Conservation (phyloP, 2,329 filamentous ascomycete genomes). For the Cercospora sp. region DNA sequence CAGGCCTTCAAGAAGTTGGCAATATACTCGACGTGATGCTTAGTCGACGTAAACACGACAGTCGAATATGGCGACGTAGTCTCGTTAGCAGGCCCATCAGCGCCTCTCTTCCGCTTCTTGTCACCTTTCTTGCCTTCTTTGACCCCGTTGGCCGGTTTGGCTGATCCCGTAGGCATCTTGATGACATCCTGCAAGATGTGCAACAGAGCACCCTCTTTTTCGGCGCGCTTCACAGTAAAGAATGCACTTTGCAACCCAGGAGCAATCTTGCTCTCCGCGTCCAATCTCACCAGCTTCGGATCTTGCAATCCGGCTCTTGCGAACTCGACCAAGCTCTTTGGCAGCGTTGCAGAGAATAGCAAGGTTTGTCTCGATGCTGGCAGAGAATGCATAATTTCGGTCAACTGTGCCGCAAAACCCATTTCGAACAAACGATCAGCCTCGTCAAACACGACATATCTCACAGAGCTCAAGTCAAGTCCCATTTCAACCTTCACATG, state of each 20-base stretch:
- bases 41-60: slow-evolving; percentile 91
- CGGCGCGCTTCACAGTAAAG: slow-evolving; percentile 86
- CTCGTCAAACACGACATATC: slow-evolving; percentile 96
- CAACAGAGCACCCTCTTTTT: slow-evolving; percentile 90
- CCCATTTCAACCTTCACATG: slow-evolving; percentile 97
- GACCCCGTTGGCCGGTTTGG: slow-evolving; percentile 53
- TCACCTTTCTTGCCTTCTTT: slow-evolving; percentile 50
- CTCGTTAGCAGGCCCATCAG: slow-evolving; percentile 56
- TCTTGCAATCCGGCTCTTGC: slow-evolving; percentile 91
- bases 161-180: slow-evolving; percentile 73
- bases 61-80: slow-evolving; percentile 88
- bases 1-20: slow-evolving; percentile 74
- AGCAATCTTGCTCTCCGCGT: slow-evolving; percentile 93
- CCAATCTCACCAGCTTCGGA: slow-evolving; percentile 82
- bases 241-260: slow-evolving; percentile 95
- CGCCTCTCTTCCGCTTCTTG: slow-evolving; percentile 73
- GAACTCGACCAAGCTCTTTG: slow-evolving; percentile 93
- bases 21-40: slow-evolving; percentile 96
- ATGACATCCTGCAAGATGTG: slow-evolving; percentile 90
- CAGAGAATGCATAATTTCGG: slow-evolving; percentile 87
- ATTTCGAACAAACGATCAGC: slow-evolving; percentile 97
- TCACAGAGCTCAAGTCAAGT: slow-evolving; percentile 83
- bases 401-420: slow-evolving; percentile 92
- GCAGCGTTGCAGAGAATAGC: slow-evolving; percentile 91
- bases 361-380: slow-evolving; percentile 84